Conservation (phyloP, 2,329 filamentous ascomycete genomes). For the Verticillium albo-atrum region DNA sequence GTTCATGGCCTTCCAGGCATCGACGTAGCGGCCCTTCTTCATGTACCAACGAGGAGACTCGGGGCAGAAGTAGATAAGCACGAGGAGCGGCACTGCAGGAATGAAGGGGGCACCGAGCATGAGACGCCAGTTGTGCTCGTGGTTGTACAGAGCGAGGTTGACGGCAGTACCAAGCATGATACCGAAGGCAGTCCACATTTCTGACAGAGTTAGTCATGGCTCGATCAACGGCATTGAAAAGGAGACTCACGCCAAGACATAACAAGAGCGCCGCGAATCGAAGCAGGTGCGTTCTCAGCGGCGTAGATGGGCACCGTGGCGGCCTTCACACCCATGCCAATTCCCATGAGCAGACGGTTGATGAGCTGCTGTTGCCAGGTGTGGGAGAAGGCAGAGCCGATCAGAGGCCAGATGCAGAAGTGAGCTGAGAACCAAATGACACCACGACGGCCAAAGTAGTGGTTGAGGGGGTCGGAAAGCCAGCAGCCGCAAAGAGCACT, state of each 20-base stretch:
- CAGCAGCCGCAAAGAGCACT: constrained; percentile 53
- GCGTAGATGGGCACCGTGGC: constrained; percentile 68
- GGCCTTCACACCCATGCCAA: constrained; percentile 65
- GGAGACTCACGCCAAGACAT: constrained; percentile 62
- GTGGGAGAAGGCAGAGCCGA: constrained; percentile 60
- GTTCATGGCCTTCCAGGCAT: constrained; percentile 54
- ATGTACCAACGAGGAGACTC: constrained; percentile 63
- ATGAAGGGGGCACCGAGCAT: constrained; percentile 21
- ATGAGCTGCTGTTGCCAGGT: constrained; percentile 65
- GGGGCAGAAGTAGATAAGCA: constrained; percentile 61
- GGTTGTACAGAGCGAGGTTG: constrained; percentile 41
- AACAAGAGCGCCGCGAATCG: constrained; percentile 68
- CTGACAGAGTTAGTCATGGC: too few relatives aligned
- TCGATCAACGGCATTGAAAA: too few relatives aligned
- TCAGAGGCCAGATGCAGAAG: constrained; percentile 54
- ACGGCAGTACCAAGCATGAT: constrained; percentile 50
- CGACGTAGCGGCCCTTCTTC: constrained; percentile 58
- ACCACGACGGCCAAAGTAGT: constrained; percentile 60
- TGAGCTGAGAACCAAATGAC: constrained; percentile 63
- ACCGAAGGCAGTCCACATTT: constrained; percentile 59
- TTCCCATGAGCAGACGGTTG: constrained; percentile 63
- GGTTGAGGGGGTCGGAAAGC: constrained; percentile 62
- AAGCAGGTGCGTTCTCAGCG: constrained; percentile 65
- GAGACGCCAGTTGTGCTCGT: constrained; percentile 29
- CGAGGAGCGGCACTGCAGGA: constrained; percentile 48